phyloP scores from a whole-genome alignment of 768 basidiomycete species.

The Tulasnella calospora region DNA sequence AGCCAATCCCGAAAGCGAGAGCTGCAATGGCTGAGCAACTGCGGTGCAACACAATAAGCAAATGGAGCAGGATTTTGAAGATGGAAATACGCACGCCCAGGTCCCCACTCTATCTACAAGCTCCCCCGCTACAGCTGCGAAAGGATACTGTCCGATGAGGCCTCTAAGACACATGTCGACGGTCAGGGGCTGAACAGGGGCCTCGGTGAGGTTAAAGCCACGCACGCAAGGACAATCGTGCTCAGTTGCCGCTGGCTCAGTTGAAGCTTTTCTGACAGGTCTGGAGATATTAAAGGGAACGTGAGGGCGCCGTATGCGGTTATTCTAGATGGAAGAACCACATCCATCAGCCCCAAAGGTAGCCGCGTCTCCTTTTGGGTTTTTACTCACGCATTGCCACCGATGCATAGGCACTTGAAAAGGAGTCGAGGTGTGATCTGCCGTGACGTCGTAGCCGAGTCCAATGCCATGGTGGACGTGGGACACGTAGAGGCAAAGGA shows the following conservation, averaged over 20 bases:
- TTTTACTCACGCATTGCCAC: conserved; percentile 55
- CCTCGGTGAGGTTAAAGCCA: conserved; percentile 31
- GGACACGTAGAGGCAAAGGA: background rate
- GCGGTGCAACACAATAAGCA: background rate
- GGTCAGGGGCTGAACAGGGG: background rate
- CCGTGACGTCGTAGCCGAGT: background rate
- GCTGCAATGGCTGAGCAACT: conserved; percentile 59
- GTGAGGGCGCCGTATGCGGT: conserved; percentile 76
- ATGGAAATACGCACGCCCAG: conserved; percentile 37
- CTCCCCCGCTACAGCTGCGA: conserved; percentile 64
- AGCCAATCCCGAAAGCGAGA: conserved; percentile 54
- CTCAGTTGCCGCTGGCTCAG: conserved; percentile 73
- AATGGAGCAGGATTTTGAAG: background rate
- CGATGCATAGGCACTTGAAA: conserved; percentile 50
- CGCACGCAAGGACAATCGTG: conserved; percentile 68
- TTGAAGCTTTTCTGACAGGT: conserved; percentile 53
- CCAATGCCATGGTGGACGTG: background rate
- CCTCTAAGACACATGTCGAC: conserved; percentile 46
- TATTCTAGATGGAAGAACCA: conserved; percentile 42
- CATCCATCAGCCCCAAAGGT: background rate
- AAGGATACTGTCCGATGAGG: conserved; percentile 76
- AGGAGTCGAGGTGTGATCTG: conserved; percentile 9
- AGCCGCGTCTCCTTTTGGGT: background rate
- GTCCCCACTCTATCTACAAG: conserved; percentile 64
- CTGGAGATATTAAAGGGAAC: conserved; percentile 69